Evolutionary conservation across 31 red algal genomes (phyloP), one percentile per base, ranked within the genome.

Genomic region (Odonthalia washingtoniensis): DNA sequence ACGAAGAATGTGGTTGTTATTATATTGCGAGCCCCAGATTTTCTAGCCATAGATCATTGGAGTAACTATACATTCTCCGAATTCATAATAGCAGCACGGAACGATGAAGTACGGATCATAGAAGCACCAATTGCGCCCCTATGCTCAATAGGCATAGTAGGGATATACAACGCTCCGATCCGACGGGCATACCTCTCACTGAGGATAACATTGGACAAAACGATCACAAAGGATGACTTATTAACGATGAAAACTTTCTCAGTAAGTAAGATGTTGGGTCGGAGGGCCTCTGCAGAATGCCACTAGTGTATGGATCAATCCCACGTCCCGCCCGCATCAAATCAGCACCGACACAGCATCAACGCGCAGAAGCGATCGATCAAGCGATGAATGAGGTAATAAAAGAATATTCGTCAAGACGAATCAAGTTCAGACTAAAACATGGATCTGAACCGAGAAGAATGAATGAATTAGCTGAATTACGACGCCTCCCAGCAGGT

Each of bases 21-120:
- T 86, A 1, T 86, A 86, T 70, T 66, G 60, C 16, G 72, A 72
- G 38, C 89, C 89, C 90, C 83, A 6, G 75, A 87, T 0, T 77
- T 82, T 83, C 33, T 93, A 12, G 72, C 49, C 39, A 70, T 87
- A 36, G 75, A 93, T 42, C 90, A 87, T 61, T 81, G 83, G 2
- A 70, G 46, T 73, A 81, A 86, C 35, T 83, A 87, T 32, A 49
- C 80, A 36, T 82, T 83, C n/a, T 62, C 57, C 5, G 65, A 77
- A 44, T 81, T 83, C 4, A 2, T 16, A 17, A 61, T 28, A 3
- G 31, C 14, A 0, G 68, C 83, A 5, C 45, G 27, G 35, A 72
- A 65, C n/a, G 68, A 74, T 4, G 83, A 46, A 3, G 74, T 82
- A 16, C 24, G 16, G 28, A 38, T 93, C n/a, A 28, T 87, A 0